Percentiles rank a stretch among this genome's conserved stretches.
These are phyloP conservation scores for Boletus vinaceobasis DNA, from an alignment of 768 basidiomycete genomes.

Conservation along the genomic window DNA sequence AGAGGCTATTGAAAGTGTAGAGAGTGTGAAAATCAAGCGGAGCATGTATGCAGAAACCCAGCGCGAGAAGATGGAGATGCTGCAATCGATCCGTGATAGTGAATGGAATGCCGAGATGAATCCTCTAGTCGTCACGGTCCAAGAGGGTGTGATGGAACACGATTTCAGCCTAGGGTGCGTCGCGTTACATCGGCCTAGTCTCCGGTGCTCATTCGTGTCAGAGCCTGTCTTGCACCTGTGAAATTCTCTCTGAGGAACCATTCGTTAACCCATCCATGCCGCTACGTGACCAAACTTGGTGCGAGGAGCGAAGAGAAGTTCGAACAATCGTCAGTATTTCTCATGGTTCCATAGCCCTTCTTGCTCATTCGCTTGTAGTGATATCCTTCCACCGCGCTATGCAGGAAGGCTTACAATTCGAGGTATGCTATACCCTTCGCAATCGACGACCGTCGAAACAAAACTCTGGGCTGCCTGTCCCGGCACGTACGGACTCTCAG, in stretches of 20 bases:
- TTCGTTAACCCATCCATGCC: conserved; percentile 60
- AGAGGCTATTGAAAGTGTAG: conserved; percentile 55
- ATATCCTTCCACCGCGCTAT: conserved; percentile 52
- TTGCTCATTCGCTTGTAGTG: conserved; percentile 30
- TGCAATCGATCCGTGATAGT: conserved; percentile 63
- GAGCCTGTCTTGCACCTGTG: conserved; percentile 53
- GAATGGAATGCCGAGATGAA: conserved; percentile 82
- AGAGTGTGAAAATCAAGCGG: conserved; percentile 63
- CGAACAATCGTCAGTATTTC: conserved; percentile 21
- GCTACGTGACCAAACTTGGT: conserved; percentile 53
- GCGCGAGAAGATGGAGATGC: conserved; percentile 62
- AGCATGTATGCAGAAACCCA: conserved; percentile 92
- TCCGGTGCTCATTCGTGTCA: conserved; percentile 28
- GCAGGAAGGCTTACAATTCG: conserved; percentile 65
- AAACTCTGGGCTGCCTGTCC: conserved; percentile 61
- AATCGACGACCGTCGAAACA: conserved; percentile 41
- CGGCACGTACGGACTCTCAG: conserved; percentile 60
- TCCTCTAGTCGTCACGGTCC: conserved; percentile 56
- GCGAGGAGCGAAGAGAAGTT: conserved; percentile 19
- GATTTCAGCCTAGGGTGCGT: conserved; percentile 73
- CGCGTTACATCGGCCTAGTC: not conserved
- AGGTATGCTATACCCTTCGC: conserved; percentile 51
- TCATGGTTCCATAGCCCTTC: not conserved
- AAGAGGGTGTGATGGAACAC: conserved; percentile 48
- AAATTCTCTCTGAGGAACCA: conserved; percentile 64